Evolutionary conservation across 805 yeast genomes (phyloP).

Genomic region (Cyberlindnera meyerae): DNA sequence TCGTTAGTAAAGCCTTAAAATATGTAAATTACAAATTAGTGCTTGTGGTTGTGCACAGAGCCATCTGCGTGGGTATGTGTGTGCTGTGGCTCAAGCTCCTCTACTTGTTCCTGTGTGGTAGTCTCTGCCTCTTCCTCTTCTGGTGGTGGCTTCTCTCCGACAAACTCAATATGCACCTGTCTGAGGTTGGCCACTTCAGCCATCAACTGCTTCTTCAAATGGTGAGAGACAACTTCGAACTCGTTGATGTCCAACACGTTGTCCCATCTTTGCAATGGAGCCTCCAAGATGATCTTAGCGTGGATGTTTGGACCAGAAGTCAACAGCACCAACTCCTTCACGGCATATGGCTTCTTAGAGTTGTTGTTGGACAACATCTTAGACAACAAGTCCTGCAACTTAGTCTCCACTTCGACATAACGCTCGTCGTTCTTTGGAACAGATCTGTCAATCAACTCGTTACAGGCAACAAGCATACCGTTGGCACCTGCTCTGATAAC

Average conservation of each 20-base stretch:
- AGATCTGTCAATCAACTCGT: conserved; percentile 76
- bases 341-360: conserved; percentile 31
- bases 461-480: conserved; percentile 63
- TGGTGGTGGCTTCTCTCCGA: conserved; percentile 28
- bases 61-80: conserved; percentile 26
- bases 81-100: conserved; percentile 11
- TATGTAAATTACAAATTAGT: no score
- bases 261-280: conserved; percentile 42
- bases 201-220: conserved; percentile 31
- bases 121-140: conserved; percentile 19
- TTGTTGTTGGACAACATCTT: conserved; percentile 39
- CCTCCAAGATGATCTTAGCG: conserved; percentile 31
- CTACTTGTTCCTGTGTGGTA: conserved; percentile 3
- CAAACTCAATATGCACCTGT: conserved; percentile 38
- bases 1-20: no score
- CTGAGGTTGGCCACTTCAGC: conserved; percentile 39
- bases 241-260: conserved; percentile 37
- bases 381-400: conserved; percentile 31
- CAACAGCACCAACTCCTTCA: conserved; percentile 43
- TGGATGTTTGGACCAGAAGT: conserved; percentile 55
- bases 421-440: conserved; percentile 46
- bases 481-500: conserved; percentile 81
- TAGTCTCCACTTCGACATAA: conserved; percentile 38
- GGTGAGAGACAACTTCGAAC: conserved; percentile 37
- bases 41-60: conserved; percentile 25